Evolutionary conservation across 345 rosid species (phyloP), one percentile per base, ranked within the genome.

Genomic region (Bretschneidera sinensis): DNA sequence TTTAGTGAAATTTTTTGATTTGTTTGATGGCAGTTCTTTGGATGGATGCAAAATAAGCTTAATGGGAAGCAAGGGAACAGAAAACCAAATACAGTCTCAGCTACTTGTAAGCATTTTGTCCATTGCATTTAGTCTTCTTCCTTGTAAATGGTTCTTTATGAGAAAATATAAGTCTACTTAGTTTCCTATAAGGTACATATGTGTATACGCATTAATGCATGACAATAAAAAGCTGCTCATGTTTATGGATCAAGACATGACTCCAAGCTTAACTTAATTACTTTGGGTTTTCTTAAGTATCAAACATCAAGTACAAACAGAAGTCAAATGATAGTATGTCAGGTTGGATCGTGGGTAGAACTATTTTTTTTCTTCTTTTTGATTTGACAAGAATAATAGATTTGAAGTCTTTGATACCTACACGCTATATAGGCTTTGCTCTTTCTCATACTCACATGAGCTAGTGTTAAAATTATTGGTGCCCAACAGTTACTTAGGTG

Each of bases 41-140:
- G 88, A 65, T 92, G 98, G 98, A 76, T 87, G 94, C 94, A 87
- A 54, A 89, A 76, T 66, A 92, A 87, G 87, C 66, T 92, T 23
- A 75, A 67, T 65, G 89, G 88, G 47, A 84, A 79, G 57, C 92
- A 80, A 23, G 89, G 66, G 57, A 64, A 23, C 69, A 64, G 49
- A 47, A 83, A 83, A 56, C 63, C 78, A 62, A 77, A 69, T 47
- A 61, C 71, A 57, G 72, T 69, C 33, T 64, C 85, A n/a, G 59
- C 86, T 72, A 59, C 84, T 67, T 70, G 98, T 89, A 80, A 81
- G 94, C 69, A 54, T 70, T 61, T 17, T 15, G 20, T 55, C 24
- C 17, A 4, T 51, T 14, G 48, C 14, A 17, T 50, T 18, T 2
- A n/a, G n/a, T 48, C 1, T n/a, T 2, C 22, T 2, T 9, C 0